A percentile compares a stretch with the other conserved stretches of the same genome.
Conservation (phyloP, 2,329 filamentous ascomycete species). For the Cercospora sp. region DNA sequence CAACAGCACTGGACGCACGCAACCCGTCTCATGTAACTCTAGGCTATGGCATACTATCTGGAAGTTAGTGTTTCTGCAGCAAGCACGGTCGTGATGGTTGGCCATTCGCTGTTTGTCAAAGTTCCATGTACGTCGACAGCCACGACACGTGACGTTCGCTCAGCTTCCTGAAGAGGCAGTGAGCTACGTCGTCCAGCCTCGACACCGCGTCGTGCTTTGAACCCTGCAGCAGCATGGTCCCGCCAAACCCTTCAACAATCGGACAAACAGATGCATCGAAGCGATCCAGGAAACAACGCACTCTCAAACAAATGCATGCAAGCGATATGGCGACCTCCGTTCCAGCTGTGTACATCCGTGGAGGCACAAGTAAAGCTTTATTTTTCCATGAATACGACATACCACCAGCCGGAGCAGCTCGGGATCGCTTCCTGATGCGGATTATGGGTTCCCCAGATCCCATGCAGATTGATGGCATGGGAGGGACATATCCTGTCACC, state of each 20-base stretch:
- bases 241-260: neutral
- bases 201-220: neutral
- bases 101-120: neutral
- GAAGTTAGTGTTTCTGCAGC: neutral
- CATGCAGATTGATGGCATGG: constrained; percentile 27
- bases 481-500: constrained; percentile 25
- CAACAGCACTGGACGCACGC: neutral
- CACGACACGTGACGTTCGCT: neutral
- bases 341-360: constrained; percentile 20
- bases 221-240: neutral
- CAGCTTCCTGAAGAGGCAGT: neutral
- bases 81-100: neutral
- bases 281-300: neutral
- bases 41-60: neutral
- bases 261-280: neutral
- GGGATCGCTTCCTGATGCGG: constrained; percentile 24
- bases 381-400: constrained; percentile 26
- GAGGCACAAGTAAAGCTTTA: constrained; percentile 26
- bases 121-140: neutral
- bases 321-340: constrained; percentile 9
- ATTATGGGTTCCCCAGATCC: constrained; percentile 24
- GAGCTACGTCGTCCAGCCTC: neutral
- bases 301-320: neutral
- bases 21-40: neutral
- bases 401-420: constrained; percentile 17